Evolutionary conservation across 768 basidiomycete genomes (phyloP).

Genomic region (Mycena chlorophos): DNA sequence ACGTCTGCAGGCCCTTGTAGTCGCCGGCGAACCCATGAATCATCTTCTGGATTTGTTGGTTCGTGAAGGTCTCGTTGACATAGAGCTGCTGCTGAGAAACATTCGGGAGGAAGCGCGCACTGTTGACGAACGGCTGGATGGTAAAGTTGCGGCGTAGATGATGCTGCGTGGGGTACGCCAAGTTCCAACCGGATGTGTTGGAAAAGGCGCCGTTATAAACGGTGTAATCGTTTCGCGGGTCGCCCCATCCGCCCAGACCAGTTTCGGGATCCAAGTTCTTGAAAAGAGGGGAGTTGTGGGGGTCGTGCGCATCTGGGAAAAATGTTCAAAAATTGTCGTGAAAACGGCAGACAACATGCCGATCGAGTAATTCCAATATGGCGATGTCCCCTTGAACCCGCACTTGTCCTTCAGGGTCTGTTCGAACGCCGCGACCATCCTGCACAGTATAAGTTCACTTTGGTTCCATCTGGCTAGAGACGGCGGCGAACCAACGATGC

Average conservation of each 20-base stretch:
- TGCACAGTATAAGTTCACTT: no score
- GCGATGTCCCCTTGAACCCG: constrained; percentile 20
- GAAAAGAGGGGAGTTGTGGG: neutral
- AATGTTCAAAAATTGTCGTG: neutral
- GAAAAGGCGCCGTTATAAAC: constrained; percentile 32
- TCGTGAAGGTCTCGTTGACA: constrained; percentile 29
- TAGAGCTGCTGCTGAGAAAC: constrained; percentile 23
- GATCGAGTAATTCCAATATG: constrained; percentile 29
- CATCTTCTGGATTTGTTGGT: constrained; percentile 24
- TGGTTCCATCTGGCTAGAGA: no score
- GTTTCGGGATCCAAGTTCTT: constrained; percentile 1
- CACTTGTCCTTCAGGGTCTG: constrained; percentile 17
- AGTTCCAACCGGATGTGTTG: constrained; percentile 11
- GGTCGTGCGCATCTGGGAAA: neutral
- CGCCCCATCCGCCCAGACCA: constrained; percentile 12
- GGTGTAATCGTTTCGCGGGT: constrained; percentile 4
- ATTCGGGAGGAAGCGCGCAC: neutral
- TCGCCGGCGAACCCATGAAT: constrained; percentile 31
- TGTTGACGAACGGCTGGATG: constrained; percentile 25
- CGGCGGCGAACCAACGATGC: constrained; percentile 28
- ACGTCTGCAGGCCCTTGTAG: constrained; percentile 31
- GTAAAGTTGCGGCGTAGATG: constrained; percentile 34
- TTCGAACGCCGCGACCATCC: constrained; percentile 22
- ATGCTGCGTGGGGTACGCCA: constrained; percentile 36
- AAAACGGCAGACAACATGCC: constrained; percentile 1